Evolutionary conservation across 164 flowering plant genomes (phyloP).

Genomic region (Magnolia kwangsiensis): DNA sequence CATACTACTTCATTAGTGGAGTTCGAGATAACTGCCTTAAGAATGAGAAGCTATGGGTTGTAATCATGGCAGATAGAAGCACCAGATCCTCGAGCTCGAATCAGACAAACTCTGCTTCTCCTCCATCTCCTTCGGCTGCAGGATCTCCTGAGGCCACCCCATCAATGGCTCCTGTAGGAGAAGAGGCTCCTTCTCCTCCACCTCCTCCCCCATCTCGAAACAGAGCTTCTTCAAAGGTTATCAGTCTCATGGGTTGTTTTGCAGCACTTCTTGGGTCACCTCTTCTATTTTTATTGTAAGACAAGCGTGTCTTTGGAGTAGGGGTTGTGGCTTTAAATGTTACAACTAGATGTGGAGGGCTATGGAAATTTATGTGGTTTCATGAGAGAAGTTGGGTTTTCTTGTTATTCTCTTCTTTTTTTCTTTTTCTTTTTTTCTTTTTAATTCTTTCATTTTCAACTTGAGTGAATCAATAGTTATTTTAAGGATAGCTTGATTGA

Average conservation of each 20-base stretch:
- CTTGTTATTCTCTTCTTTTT: not conserved
- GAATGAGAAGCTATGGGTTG: slow-evolving; percentile 56
- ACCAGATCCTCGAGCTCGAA: not conserved
- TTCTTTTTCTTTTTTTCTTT: not conserved
- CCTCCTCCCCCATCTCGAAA: not conserved
- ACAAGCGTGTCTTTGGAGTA: not conserved
- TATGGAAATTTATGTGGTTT: not conserved
- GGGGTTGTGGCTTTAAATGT: not conserved
- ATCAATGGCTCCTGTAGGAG: not conserved
- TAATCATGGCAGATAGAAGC: slow-evolving; percentile 75
- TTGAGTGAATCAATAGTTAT: not conserved
- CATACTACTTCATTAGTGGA: slow-evolving; percentile 80
- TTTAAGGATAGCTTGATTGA: not conserved
- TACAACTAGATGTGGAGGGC: not conserved
- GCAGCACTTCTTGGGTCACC: slow-evolving; percentile 3
- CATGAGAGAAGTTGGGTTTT: not conserved
- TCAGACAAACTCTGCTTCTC: not conserved
- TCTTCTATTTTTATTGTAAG: slow-evolving; percentile 2
- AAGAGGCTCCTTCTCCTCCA: not conserved
- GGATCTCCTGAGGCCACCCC: slow-evolving; percentile 1
- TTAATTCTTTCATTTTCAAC: not conserved
- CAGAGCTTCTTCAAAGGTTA: slow-evolving; percentile 1
- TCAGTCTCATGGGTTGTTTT: not conserved
- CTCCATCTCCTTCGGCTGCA: not conserved
- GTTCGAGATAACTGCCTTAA: slow-evolving; percentile 57